A percentile compares a stretch with the other conserved stretches of the same genome.
These are phyloP conservation scores for Aspergillus coremiiformis DNA, from an alignment of 495 filamentous ascomycete genomes.

Conservation along the genomic window DNA sequence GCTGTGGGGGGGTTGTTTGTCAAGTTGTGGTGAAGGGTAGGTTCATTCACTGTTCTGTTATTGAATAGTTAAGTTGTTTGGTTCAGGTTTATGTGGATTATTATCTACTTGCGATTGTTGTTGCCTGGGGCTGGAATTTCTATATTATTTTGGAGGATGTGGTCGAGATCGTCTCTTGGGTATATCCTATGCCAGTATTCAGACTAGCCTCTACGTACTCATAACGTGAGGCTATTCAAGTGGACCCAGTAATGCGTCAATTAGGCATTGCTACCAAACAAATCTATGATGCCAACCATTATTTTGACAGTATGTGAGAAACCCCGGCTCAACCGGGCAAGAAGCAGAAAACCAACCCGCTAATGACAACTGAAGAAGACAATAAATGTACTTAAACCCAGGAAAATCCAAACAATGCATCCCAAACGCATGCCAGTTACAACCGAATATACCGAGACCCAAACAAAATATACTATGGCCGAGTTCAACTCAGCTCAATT, in stretches of 20 bases:
- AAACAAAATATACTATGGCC: not conserved
- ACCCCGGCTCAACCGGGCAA: constrained; percentile 6
- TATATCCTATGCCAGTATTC: too few species aligned
- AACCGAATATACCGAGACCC: not conserved
- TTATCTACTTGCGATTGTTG: too few species aligned
- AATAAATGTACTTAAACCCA: not conserved
- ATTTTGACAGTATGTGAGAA: not conserved
- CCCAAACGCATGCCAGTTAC: not conserved
- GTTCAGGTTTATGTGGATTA: too few species aligned
- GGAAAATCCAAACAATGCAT: not conserved
- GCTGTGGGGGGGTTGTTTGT: too few species aligned
- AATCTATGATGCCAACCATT: constrained; percentile 8
- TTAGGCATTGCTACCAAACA: constrained; percentile 14
- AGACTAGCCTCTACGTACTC: too few species aligned
- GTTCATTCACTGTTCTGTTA: too few species aligned
- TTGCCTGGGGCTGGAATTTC: too few species aligned
- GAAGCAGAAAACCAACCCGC: constrained; percentile 19
- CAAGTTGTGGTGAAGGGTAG: too few species aligned
- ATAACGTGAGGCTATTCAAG: too few species aligned
- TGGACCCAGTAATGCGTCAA: not conserved
- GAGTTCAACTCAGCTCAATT: constrained; percentile 1
- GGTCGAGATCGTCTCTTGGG: too few species aligned
- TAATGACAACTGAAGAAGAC: constrained; percentile 16
- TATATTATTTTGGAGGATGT: too few species aligned
- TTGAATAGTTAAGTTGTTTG: too few species aligned